phyloP scores from a whole-genome alignment of 768 basidiomycete genomes.

The Lanmaoa pseudosensibilis region DNA sequence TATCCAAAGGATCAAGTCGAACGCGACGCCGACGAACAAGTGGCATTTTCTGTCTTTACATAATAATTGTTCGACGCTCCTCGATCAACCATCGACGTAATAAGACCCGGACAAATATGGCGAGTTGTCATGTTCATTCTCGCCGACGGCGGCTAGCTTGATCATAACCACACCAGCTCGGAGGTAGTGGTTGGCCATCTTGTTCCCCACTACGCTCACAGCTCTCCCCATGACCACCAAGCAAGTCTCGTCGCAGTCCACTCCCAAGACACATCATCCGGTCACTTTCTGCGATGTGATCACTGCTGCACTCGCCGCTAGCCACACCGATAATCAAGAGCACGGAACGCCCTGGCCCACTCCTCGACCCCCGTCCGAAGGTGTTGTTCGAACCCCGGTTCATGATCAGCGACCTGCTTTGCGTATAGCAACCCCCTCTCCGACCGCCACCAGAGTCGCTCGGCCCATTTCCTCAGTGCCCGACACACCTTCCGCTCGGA shows the following conservation, averaged over 20 bases:
- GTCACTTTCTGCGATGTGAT: slow-evolving; percentile 13
- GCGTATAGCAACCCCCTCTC: slow-evolving; percentile 14
- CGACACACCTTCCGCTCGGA: slow-evolving; percentile 60
- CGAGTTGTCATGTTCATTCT: not conserved
- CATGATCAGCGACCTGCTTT: slow-evolving; percentile 13
- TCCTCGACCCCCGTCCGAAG: not conserved
- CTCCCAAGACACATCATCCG: not conserved
- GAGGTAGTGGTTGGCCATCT: not conserved
- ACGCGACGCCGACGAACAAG: too few relatives aligned
- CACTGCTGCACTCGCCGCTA: slow-evolving; percentile 1
- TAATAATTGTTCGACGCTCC: too few relatives aligned
- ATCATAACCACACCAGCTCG: too few relatives aligned
- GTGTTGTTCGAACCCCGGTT: not conserved
- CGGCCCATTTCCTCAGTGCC: slow-evolving; percentile 14
- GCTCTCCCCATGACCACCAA: slow-evolving; percentile 12
- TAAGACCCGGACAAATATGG: not conserved
- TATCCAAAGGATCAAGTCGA: too few relatives aligned
- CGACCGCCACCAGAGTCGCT: not conserved
- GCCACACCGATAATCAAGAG: not conserved
- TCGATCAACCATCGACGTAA: not conserved
- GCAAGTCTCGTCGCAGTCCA: not conserved
- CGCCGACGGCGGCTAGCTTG: not conserved
- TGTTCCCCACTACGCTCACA: not conserved
- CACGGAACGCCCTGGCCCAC: not conserved
- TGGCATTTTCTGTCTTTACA: too few relatives aligned